Evolutionary conservation across 495 filamentous ascomycete species (phyloP).

Genomic region (Xylaria sp.): DNA sequence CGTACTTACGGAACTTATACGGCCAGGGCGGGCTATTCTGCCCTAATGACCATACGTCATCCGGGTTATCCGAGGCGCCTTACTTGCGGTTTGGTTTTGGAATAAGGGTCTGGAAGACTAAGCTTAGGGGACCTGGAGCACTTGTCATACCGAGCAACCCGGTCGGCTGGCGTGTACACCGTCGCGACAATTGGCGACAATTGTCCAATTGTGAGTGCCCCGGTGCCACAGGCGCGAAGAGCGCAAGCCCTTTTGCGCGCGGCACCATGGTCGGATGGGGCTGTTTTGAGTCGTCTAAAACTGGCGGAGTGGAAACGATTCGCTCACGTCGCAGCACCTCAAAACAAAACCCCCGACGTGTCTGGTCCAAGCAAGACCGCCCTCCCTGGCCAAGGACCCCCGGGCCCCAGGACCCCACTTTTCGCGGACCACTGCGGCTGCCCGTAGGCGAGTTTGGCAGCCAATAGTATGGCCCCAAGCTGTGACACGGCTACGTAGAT

Average conservation of each 20-base stretch:
- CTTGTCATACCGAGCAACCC: neutral
- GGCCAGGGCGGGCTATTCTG: neutral
- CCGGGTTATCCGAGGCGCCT: constrained; percentile 21
- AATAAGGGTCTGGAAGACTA: neutral
- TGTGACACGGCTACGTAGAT: constrained; percentile 14
- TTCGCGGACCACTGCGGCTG: neutral
- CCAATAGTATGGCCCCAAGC: constrained; percentile 2
- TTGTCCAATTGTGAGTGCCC: constrained; percentile 10
- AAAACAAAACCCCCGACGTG: neutral
- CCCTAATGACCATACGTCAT: constrained; percentile 21
- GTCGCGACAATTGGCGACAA: constrained; percentile 9
- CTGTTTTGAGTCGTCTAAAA: neutral
- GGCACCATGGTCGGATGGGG: constrained; percentile 5
- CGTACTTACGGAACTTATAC: constrained; percentile 4
- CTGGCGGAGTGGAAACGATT: constrained; percentile 8
- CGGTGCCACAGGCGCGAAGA: neutral
- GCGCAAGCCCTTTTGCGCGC: constrained; percentile 22
- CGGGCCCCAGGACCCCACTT: constrained; percentile 2
- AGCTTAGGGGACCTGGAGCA: neutral
- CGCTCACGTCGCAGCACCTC: neutral
- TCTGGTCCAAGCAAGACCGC: neutral
- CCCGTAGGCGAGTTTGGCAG: neutral
- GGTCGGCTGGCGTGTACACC: neutral
- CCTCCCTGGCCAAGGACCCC: too few relatives aligned
- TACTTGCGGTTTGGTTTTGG: constrained; percentile 20